Conservation (phyloP, 2,329 filamentous ascomycete genomes). For the Coniochaeta pulveracea region DNA sequence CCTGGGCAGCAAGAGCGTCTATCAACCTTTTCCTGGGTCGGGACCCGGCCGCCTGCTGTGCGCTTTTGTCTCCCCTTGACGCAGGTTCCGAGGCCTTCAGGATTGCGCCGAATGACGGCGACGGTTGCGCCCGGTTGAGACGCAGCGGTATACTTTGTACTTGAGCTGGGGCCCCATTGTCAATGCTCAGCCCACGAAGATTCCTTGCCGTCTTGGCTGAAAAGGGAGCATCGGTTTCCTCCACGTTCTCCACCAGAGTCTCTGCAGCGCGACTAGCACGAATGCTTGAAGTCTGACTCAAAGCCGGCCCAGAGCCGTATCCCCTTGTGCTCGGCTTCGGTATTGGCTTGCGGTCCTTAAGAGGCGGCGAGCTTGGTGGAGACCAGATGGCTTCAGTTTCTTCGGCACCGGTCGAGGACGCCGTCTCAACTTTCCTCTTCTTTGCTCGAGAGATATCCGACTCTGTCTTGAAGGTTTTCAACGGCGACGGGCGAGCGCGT, state of each 20-base stretch:
- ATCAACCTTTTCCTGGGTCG: conserved; percentile 27
- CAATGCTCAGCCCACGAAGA: conserved; percentile 12
- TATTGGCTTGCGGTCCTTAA: conserved; percentile 4
- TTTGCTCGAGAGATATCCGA: conserved; percentile 10
- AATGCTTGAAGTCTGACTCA: not conserved
- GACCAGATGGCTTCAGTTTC: conserved; percentile 11
- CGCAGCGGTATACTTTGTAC: conserved; percentile 12
- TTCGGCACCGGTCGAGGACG: conserved; percentile 9
- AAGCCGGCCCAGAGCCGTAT: not conserved
- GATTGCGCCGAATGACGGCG: not conserved
- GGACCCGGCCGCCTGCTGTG: conserved; percentile 8
- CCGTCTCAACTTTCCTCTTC: conserved; percentile 12
- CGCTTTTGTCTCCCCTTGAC: not conserved
- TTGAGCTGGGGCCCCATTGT: not conserved
- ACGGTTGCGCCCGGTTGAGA: conserved; percentile 7
- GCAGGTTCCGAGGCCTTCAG: not conserved
- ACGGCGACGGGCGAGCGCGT: not conserved
- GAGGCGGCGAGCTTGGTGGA: conserved; percentile 14
- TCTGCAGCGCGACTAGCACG: not conserved
- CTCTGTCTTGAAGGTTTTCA: not conserved
- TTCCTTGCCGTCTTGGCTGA: conserved; percentile 13
- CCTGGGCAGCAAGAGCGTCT: conserved; percentile 29
- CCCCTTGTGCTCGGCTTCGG: conserved; percentile 7
- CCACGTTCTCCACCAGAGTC: conserved; percentile 11
- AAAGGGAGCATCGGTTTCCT: conserved; percentile 9